Evolutionary conservation across 192 early-diverging fungal species (phyloP), one percentile per base, ranked within the genome.

Genomic region (Dimargaris cristalligena): DNA sequence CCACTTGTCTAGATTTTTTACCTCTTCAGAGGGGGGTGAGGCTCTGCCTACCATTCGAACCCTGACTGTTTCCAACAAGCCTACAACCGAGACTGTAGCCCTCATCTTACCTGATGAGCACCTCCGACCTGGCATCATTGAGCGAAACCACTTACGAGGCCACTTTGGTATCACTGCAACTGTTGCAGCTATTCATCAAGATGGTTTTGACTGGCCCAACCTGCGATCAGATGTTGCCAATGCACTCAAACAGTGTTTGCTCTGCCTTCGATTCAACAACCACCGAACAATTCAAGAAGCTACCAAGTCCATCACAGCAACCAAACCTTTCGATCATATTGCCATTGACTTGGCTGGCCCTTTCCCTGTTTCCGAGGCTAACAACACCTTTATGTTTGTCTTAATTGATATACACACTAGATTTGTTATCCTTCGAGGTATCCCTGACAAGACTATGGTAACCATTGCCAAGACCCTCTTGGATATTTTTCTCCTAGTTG

Each of bases 371-470:
- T 35, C 55, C 16, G 1, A 1, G 13, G 18, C 30, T 2, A 2
- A 38, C 3, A 30, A 58, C 18, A 20, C 22, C 34, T 60, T 50
- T n/a, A 25, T 60, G 11, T 26, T 32, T 34, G 47, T 60, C 1
- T 1, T 60, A n/a, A 34, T 47, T 31, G 59, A 60, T 33, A 47
- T 60, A 11, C 59, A 60, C 35, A 46, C 59, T 25, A 4, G 59
- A 6, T 60, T 60, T 31, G 44, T 60, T 23, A 4, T 60, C 16
- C 44, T 60, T 4, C 44, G 29, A 8, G 8, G 34, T 3, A 10
- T 60, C n/a, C 41, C 41, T 20, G 44, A 60, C 46, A 60, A 60
- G 25, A 44, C 16, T 13, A 31, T 10, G 9, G 10, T 14, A 13
- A 10, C 35, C 4, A 31, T 60, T 54, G 59, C 59, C 6, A 18